Conservation (phyloP, 495 filamentous ascomycete genomes). For the Neurospora cerealis region DNA sequence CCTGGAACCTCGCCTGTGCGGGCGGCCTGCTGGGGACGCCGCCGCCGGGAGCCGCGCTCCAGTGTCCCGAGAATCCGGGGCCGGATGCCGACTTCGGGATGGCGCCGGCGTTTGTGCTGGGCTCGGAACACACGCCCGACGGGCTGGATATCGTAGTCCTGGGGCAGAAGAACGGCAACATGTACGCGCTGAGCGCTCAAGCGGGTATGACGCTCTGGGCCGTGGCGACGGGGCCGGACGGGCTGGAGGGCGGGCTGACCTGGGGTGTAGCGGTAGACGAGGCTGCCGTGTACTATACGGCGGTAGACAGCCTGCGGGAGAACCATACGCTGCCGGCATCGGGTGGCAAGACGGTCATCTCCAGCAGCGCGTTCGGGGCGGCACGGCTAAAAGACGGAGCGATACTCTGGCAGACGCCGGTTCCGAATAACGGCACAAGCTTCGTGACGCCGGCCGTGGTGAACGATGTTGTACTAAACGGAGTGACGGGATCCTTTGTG, state of each 20-base stretch:
- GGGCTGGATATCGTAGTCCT: constrained; percentile 21
- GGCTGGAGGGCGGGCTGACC: constrained; percentile 20
- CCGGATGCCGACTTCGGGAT: constrained; percentile 30
- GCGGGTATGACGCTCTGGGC: constrained; percentile 20
- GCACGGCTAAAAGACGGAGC: constrained; percentile 15
- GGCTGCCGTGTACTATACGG: constrained; percentile 23
- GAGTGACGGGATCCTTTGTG: constrained; percentile 6
- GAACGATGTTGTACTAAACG: constrained; percentile 17
- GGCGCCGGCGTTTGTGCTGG: constrained; percentile 26
- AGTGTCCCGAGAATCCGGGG: constrained; percentile 20
- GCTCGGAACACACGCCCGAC: neutral
- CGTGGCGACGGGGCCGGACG: constrained; percentile 12
- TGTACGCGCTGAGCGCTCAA: constrained; percentile 22
- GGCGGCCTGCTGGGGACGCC: constrained; percentile 8
- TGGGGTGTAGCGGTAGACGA: constrained; percentile 32
- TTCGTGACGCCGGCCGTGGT: constrained; percentile 18
- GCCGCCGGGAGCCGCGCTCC: constrained; percentile 1
- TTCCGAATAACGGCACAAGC: constrained; percentile 3
- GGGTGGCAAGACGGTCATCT: constrained; percentile 3
- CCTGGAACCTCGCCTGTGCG: constrained; percentile 9
- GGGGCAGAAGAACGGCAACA: constrained; percentile 27
- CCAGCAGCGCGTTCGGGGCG: constrained; percentile 24
- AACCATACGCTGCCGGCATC: constrained; percentile 9
- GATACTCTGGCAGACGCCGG: constrained; percentile 21
- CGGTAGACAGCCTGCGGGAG: constrained; percentile 11